Conservation (phyloP, 495 filamentous ascomycete species). For the Penicillium roqueforti region DNA sequence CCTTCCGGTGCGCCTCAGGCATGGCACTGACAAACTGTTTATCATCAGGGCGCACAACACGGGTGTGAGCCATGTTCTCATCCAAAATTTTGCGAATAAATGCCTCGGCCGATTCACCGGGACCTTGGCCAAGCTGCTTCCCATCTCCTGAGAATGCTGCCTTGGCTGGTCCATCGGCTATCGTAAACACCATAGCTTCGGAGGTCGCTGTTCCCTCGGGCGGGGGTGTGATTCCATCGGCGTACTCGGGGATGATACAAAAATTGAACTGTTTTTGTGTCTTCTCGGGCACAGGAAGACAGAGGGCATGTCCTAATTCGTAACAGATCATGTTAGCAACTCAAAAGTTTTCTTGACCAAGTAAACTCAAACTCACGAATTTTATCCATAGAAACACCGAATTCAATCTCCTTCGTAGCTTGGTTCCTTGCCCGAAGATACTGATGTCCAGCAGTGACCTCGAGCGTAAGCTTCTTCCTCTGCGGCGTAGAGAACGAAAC, state of each 20-base stretch:
- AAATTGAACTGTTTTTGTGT: slow-evolving; percentile 84
- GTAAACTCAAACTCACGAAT: slow-evolving; percentile 77
- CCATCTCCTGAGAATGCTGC: slow-evolving; percentile 38
- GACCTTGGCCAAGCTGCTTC: slow-evolving; percentile 38
- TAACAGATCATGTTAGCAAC: slow-evolving; percentile 2
- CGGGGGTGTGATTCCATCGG: slow-evolving; percentile 51
- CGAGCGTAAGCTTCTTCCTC: slow-evolving; percentile 86
- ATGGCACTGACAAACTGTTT: slow-evolving; percentile 73
- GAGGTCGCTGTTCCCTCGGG: slow-evolving; percentile 32
- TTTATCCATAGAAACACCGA: slow-evolving; percentile 63
- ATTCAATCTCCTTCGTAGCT: slow-evolving; percentile 60
- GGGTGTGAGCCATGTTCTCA: slow-evolving; percentile 51
- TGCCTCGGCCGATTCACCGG: slow-evolving; percentile 58
- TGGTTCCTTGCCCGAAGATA: slow-evolving; percentile 67
- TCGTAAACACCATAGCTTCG: slow-evolving; percentile 82
- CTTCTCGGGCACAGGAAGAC: slow-evolving; percentile 89
- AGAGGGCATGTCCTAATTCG: slow-evolving; percentile 63
- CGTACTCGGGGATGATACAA: slow-evolving; percentile 67
- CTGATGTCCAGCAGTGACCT: slow-evolving; percentile 53
- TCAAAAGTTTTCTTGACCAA: too few species aligned
- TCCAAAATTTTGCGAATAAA: slow-evolving; percentile 63
- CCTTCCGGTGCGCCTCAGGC: slow-evolving; percentile 79
- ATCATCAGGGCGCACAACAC: slow-evolving; percentile 64
- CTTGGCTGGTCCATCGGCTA: slow-evolving; percentile 69
- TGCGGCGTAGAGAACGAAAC: slow-evolving; percentile 76